Percentiles rank a stretch among this genome's conserved stretches.
These are phyloP conservation scores for Amanita muscaria DNA, from an alignment of 768 basidiomycete genomes.

Conservation along the genomic window DNA sequence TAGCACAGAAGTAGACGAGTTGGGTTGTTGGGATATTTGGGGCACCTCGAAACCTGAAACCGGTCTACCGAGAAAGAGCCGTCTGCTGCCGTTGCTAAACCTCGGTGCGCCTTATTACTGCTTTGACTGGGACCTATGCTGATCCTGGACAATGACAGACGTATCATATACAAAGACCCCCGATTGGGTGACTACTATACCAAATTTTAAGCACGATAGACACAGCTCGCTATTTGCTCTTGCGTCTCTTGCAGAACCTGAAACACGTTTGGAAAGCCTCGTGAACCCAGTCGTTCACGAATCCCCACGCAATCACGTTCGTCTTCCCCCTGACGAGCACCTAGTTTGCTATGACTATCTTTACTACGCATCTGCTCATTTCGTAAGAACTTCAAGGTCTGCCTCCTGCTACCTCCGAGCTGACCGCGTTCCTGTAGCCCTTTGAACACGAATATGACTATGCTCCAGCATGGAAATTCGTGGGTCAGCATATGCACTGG, in stretches of 20 bases:
- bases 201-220: constrained; percentile 34
- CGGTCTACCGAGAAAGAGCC: constrained; percentile 29
- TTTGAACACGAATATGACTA: constrained; percentile 50
- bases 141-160: constrained; percentile 24
- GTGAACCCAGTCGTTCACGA: constrained; percentile 26
- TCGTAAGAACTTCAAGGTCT: constrained; percentile 29
- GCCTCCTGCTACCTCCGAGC: no score
- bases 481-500: constrained; percentile 46
- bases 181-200: constrained; percentile 38
- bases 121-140: no score
- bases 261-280: constrained; percentile 29
- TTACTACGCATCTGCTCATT: constrained; percentile 39
- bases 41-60: constrained; percentile 34
- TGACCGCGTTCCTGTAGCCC: constrained; percentile 32
- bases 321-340: constrained; percentile 43
- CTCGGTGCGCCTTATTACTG: constrained; percentile 29
- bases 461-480: constrained; percentile 50
- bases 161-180: constrained; percentile 45
- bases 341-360: constrained; percentile 45
- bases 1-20: constrained; percentile 32
- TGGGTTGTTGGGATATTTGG: constrained; percentile 51
- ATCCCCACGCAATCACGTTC: constrained; percentile 31
- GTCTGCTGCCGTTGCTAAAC: constrained; percentile 26
- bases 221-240: constrained; percentile 39
- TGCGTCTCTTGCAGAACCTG: constrained; percentile 38